phyloP scores from a whole-genome alignment of 371 early-diverging fungal species.

The Mortierella polycephala region DNA sequence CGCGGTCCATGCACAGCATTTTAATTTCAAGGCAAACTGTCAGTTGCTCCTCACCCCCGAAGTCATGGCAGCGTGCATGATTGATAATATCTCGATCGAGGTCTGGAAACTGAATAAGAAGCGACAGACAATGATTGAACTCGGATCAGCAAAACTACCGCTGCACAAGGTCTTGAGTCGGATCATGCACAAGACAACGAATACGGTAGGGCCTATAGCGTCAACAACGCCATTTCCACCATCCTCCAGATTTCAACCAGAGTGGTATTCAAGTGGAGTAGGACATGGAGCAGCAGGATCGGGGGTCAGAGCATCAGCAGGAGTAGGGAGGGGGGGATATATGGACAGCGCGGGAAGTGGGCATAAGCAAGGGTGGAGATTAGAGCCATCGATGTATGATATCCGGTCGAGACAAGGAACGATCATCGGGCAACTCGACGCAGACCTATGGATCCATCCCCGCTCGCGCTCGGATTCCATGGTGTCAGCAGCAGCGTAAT shows the following conservation, averaged over 20 bases:
- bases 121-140: constrained; percentile 44
- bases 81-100: constrained; percentile 50
- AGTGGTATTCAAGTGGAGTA: too few relatives aligned
- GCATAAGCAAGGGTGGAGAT: constrained; percentile 39
- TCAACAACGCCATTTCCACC: not conserved
- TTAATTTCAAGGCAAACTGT: constrained; percentile 38
- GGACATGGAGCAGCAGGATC: not conserved
- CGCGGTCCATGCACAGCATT: constrained; percentile 35
- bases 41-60: constrained; percentile 49
- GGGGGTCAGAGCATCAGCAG: not conserved
- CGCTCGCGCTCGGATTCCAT: constrained; percentile 46
- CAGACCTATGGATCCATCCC: constrained; percentile 47
- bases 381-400: constrained; percentile 43
- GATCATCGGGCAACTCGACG: constrained; percentile 48
- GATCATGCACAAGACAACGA: constrained; percentile 39
- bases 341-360: not conserved
- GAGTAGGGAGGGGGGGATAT: too few relatives aligned
- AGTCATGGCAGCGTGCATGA: constrained; percentile 48
- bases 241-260: too few relatives aligned
- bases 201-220: not conserved
- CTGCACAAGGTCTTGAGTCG: constrained; percentile 39
- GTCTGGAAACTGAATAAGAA: constrained; percentile 51
- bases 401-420: constrained; percentile 47
- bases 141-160: constrained; percentile 49
- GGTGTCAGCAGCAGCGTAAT: constrained; percentile 50